Evolutionary conservation across 1,139 yeast species (phyloP).

Genomic region (Nadsonia starkeyi-henricii): DNA sequence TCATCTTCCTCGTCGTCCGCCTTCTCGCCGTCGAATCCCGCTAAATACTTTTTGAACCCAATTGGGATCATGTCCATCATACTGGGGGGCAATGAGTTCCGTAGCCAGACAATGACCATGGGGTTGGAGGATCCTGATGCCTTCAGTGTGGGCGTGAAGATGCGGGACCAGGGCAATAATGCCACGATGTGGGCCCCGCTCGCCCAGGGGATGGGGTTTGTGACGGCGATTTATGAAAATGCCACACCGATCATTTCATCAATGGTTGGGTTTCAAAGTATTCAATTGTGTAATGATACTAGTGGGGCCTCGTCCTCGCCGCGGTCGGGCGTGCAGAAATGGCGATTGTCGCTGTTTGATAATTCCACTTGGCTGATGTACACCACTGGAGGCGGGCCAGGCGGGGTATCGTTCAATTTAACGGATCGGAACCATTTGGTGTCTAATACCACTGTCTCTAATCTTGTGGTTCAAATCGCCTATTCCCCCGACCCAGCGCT

Average conservation of each 20-base stretch:
- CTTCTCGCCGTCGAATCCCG: conserved; percentile 16
- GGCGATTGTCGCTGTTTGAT: conserved; percentile 28
- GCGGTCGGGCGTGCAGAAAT: conserved; percentile 28
- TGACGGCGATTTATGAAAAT: conserved; percentile 45
- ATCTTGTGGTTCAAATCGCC: conserved; percentile 43
- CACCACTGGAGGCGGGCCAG: conserved; percentile 33
- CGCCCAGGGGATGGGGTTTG: conserved; percentile 66
- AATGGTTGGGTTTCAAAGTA: conserved; percentile 41
- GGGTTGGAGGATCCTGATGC: conserved; percentile 22
- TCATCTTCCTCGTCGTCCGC: background rate
- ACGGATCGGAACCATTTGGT: conserved; percentile 32
- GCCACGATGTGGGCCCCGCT: conserved; percentile 33
- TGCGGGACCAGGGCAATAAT: conserved; percentile 36
- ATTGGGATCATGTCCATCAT: conserved; percentile 25
- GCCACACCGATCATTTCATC: conserved; percentile 42
- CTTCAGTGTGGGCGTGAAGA: conserved; percentile 40
- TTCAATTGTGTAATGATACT: too few species aligned
- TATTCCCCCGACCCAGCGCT: conserved; percentile 30
- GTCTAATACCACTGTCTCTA: conserved; percentile 26
- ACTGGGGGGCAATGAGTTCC: conserved; percentile 21
- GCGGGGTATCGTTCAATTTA: conserved; percentile 27
- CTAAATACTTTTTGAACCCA: conserved; percentile 26
- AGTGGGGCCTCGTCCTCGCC: too few species aligned
- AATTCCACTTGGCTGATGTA: conserved; percentile 47
- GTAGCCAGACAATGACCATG: conserved; percentile 14